Evolutionary conservation across 208 protist genomes (phyloP), one percentile per base, ranked within the genome.

Genomic region (Wallacemonas sp.): DNA sequence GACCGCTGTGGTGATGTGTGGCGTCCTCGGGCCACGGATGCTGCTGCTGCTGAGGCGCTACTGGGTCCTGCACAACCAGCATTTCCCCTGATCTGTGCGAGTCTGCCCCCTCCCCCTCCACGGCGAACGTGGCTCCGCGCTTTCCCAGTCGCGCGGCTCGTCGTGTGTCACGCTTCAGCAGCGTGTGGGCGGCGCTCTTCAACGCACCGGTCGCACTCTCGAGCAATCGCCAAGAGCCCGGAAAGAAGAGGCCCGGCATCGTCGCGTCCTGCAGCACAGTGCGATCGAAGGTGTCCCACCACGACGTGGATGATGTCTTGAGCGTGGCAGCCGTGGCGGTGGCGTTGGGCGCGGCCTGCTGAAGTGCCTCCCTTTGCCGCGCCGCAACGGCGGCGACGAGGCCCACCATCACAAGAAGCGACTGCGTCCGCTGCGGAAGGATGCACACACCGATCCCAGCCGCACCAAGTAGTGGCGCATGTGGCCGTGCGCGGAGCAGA

Each of bases 241-340:
- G 38, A 36, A 72, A 60, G 1, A 89, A 68, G 56, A 81, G 76
- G 6, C 73, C 79, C 8, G 83, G 76, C 43, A 89, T 68, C 43
- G 60, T 62, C n/a, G 61, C 30, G 57, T 89, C 76, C 17, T 72
- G 56, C 62, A 89, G 60, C 21, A 89, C 83, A 52, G 60, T 68
- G 14, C 24, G n/a, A 16, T 78, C 72, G 39, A 89, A 85, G 6
- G 69, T 47, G 0, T 65, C 68, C 83, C 83, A 89, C 83, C 83
- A 89, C 32, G 62, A 56, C 23, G 19, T n/a, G 9, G 43, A 5
- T 23, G 61, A 65, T 12, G 30, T 47, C 30, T 14, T 9, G 21
- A 9, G 8, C 52, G 19, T 49, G 29, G 16, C n/a, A 26, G 30
- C 36, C 24, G 17, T 27, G 4, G 9, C 41, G 23, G 38, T 26